phyloP scores from a whole-genome alignment of 2,329 filamentous ascomycete species.

The Aspergillus glaucus region DNA sequence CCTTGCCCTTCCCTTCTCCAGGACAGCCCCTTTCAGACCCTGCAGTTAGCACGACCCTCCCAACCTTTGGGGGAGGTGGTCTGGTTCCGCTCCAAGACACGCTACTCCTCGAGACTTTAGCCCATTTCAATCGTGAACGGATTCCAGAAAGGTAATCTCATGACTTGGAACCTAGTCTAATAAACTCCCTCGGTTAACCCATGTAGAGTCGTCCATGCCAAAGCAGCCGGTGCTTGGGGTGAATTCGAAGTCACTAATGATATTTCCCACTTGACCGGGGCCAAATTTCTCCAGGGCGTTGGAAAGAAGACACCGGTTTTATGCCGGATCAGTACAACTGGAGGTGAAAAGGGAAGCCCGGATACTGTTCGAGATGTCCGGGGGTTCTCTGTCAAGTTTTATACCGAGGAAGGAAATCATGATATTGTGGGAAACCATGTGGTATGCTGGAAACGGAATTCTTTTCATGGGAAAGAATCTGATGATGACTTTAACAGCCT shows the following conservation, averaged over 20 bases:
- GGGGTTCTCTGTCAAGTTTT: slow-evolving; percentile 48
- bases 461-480: neutral
- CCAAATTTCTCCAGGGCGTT: slow-evolving; percentile 48
- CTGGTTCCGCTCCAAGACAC: slow-evolving; percentile 50
- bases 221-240: slow-evolving; percentile 52
- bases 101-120: slow-evolving; percentile 56
- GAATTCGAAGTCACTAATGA: slow-evolving; percentile 58
- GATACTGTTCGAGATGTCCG: slow-evolving; percentile 47
- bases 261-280: slow-evolving; percentile 50
- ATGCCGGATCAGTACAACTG: slow-evolving; percentile 44
- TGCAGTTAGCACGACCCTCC: slow-evolving; percentile 16
- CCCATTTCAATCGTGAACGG: slow-evolving; percentile 57
- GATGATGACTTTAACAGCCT: slow-evolving; percentile 16
- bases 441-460: slow-evolving; percentile 4
- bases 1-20: slow-evolving; percentile 3
- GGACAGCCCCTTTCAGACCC: slow-evolving; percentile 21
- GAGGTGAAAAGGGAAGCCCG: slow-evolving; percentile 41
- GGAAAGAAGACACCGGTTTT: slow-evolving; percentile 51
- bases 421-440: slow-evolving; percentile 20
- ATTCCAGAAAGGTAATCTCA: slow-evolving; percentile 48
- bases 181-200: neutral
- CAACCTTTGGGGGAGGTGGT: slow-evolving; percentile 26
- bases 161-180: slow-evolving; percentile 5
- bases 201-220: slow-evolving; percentile 51
- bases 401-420: slow-evolving; percentile 46